These are phyloP conservation scores for Jacaranda copaia DNA, from an alignment of 257 asterid genomes.

Conservation along the genomic window DNA sequence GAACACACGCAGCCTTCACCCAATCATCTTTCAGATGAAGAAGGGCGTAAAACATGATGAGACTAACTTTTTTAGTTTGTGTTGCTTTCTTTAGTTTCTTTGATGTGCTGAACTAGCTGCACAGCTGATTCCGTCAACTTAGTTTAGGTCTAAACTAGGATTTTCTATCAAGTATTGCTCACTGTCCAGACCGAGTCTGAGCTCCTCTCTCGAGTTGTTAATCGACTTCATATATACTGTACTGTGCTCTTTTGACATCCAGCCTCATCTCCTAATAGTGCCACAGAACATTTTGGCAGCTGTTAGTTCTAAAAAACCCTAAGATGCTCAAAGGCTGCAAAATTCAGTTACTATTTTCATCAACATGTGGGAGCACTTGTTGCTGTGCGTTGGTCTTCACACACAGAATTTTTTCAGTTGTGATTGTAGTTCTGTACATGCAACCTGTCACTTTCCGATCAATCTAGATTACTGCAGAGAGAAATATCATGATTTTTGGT, in stretches of 20 bases:
- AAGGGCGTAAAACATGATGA: slow-evolving; percentile 40
- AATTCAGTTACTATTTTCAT: background rate
- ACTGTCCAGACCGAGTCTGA: slow-evolving; percentile 25
- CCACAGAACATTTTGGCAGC: background rate
- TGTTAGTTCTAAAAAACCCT: background rate
- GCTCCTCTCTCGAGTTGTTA: slow-evolving; percentile 28
- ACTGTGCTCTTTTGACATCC: slow-evolving; percentile 7
- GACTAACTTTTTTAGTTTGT: slow-evolving; percentile 8
- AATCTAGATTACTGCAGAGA: background rate
- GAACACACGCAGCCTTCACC: slow-evolving; percentile 53
- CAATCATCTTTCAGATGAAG: slow-evolving; percentile 46
- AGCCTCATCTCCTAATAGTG: slow-evolving; percentile 16
- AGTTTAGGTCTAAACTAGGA: slow-evolving; percentile 33
- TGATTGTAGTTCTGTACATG: background rate
- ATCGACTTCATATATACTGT: slow-evolving; percentile 3
- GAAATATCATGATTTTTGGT: background rate
- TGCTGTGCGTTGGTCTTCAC: background rate
- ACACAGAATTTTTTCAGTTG: no score
- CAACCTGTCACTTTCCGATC: background rate
- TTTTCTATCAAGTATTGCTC: slow-evolving; percentile 12
- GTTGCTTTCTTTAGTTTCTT: slow-evolving; percentile 6
- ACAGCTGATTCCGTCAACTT: slow-evolving; percentile 27
- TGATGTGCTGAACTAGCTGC: slow-evolving; percentile 26
- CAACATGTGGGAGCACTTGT: background rate
- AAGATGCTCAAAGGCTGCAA: slow-evolving; percentile 22